Evolutionary conservation across 495 filamentous ascomycete species (phyloP), one percentile per base, ranked within the genome.

Genomic region (Aeminium ludgeri): DNA sequence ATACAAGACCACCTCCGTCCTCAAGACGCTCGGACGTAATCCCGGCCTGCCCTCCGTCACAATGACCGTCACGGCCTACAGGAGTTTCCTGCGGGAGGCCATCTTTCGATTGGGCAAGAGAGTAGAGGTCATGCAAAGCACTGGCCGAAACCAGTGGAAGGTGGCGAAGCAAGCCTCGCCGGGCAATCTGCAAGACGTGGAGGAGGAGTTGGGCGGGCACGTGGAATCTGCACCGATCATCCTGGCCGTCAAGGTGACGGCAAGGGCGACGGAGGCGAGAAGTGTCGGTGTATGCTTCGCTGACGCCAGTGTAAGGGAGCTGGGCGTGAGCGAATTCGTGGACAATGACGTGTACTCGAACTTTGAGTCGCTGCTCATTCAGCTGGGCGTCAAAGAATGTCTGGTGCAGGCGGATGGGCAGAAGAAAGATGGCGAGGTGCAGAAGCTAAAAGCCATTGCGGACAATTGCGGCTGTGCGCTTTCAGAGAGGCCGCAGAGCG

Each of bases 281-380:
- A 80, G 70, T 42, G 83, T 97, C 2, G 89, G 89, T 10, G 86
- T 96, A 18, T 95, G 89, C 61, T 99, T 99, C 62, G 89, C 91
- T 6, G 89, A 99, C 71, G 89, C 89, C 8, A 95, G 82, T 52
- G 86, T 94, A 46, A 70, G 91, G 37, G 89, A 99, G 61, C 71
- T 99, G 0, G 89, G 89, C 19, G 86, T 99, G 29, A 91, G 81
- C 67, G 89, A 99, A 56, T 99, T 99, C 52, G 68, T 92, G 19
- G 89, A 99, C 65, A 99, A 96, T 50, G 91, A 99, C 56, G 66
- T 94, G 10, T 99, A 93, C 58, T 96, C 89, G 31, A 96, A 99
- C 57, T 87, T 99, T 43, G 89, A 99, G 62, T 86, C 86, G 18
- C 65, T 96, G 19, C 70, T 99, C 23, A 99, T 99, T 50, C 91